Evolutionary conservation across 179 eudicot species (phyloP), one percentile per base, ranked within the genome.

Genomic region (Patellifolia procumbens): DNA sequence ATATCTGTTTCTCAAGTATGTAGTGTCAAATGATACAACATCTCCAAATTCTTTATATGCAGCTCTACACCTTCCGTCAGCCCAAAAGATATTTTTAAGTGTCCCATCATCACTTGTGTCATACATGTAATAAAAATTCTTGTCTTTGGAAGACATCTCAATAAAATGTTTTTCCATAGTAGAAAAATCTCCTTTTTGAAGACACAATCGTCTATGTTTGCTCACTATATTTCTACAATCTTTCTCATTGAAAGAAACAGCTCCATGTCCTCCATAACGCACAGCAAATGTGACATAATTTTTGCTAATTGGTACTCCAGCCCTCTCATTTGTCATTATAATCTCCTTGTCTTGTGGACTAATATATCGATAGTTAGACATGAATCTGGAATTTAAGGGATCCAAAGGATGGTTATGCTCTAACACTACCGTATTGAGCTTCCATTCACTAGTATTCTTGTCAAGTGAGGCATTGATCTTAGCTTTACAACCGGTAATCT

Each of bases 31-130:
- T 69, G 58, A 46, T 7, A 69, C 13, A 7, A 46, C 58, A 48
- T 19, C 59, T 49, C 59, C 73, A 48, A 69, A 48, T 1, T 46
- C 73, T 28, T 15, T 12, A 31, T 69, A 49, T 48, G 73, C 73
- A 13, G 59, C 73, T 49, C 59, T 69, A 31, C 73, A 31, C 11
- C 59, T 52, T 28, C 34, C 72, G 46, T 68, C 72, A 6, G n/a
- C 72, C 72, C 56, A 68, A 28, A 68, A 43, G 0, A 68, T 31
- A 45, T 43, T 69, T 24, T 29, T 28, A 1, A 49, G 52, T 15
- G 15, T 46, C 16, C 53, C n/a, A n/a, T n/a, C n/a, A n/a, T n/a
- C n/a, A n/a, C n/a, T n/a, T n/a, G n/a, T n/a, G n/a, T n/a, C n/a
- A 49, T 49, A 49, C 53, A 9, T 49, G 19, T 49, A 49, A 13